phyloP scores from a whole-genome alignment of 176 grass and related monocot genomes.

The Hyparrhenia diplandra region DNA sequence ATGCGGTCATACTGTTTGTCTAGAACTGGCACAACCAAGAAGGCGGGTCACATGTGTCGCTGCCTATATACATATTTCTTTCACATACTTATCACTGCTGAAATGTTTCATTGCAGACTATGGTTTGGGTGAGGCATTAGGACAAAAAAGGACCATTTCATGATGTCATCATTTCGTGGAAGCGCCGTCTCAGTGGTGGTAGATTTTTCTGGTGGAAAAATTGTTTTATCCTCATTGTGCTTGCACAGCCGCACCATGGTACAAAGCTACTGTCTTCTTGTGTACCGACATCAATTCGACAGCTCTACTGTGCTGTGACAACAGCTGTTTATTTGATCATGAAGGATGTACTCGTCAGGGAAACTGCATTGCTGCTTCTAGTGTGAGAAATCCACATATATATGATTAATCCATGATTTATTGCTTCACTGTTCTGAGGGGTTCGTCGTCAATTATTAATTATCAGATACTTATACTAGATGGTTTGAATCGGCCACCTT shows the following conservation, averaged over 20 bases:
- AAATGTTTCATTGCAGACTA: slow-evolving; percentile 1
- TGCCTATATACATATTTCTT: neutral
- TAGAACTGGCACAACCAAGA: neutral
- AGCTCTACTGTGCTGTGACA: no score
- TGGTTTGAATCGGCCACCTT: no score
- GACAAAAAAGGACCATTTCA: neutral
- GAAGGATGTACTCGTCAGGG: neutral
- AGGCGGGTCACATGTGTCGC: neutral
- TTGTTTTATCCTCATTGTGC: neutral
- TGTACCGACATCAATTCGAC: neutral
- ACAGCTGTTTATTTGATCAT: neutral
- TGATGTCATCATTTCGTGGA: neutral
- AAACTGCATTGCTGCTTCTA: neutral
- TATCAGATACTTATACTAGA: no score
- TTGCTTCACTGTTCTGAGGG: neutral
- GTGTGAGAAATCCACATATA: neutral
- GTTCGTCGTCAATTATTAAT: no score
- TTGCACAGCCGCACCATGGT: neutral
- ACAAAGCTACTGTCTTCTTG: neutral
- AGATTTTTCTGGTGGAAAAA: slow-evolving; percentile 1
- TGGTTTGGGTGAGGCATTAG: neutral
- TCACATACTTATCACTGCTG: neutral
- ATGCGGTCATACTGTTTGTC: neutral
- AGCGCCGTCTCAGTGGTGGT: neutral
- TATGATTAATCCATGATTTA: neutral